A percentile compares a stretch with the other conserved stretches of the same genome.
phyloP scores from a whole-genome alignment of 306 rosid genomes.

The Acacia confusa region DNA sequence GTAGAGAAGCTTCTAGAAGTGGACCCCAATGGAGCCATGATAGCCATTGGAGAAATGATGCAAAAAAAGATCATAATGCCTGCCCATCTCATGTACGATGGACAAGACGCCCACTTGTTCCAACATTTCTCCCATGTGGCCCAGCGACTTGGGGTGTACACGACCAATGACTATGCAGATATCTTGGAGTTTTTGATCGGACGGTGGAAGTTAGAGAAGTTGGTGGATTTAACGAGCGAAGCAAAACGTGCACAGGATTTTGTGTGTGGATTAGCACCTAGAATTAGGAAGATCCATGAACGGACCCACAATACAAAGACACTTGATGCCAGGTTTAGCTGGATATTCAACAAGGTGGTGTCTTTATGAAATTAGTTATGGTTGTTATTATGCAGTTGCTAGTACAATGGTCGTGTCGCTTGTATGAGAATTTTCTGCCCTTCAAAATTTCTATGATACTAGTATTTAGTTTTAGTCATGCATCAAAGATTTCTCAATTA shows the following conservation, averaged over 20 bases:
- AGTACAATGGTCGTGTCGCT: not conserved
- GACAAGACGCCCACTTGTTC: slow-evolving; percentile 51
- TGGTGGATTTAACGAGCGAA: slow-evolving; percentile 45
- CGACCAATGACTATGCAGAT: slow-evolving; percentile 56
- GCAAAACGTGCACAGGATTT: slow-evolving; percentile 23
- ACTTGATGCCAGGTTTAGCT: not conserved
- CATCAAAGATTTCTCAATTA: too few relatives aligned
- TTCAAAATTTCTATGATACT: too few relatives aligned
- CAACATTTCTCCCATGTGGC: slow-evolving; percentile 63
- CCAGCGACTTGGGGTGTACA: slow-evolving; percentile 58
- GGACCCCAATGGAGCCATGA: slow-evolving; percentile 52
- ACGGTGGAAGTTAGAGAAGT: slow-evolving; percentile 63
- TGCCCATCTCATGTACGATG: slow-evolving; percentile 67
- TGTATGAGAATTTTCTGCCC: not conserved
- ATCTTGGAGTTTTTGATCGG: slow-evolving; percentile 54
- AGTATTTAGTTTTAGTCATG: too few relatives aligned
- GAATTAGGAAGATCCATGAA: not conserved
- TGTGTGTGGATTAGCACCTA: not conserved
- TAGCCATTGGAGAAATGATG: slow-evolving; percentile 69
- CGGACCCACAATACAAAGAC: not conserved
- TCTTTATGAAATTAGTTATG: not conserved
- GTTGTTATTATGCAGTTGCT: not conserved
- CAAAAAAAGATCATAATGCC: slow-evolving; percentile 70
- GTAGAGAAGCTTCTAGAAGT: slow-evolving; percentile 76
- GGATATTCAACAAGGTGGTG: not conserved